Evolutionary conservation across 306 rosid species (phyloP).

Genomic region (Dryas alaskensis): DNA sequence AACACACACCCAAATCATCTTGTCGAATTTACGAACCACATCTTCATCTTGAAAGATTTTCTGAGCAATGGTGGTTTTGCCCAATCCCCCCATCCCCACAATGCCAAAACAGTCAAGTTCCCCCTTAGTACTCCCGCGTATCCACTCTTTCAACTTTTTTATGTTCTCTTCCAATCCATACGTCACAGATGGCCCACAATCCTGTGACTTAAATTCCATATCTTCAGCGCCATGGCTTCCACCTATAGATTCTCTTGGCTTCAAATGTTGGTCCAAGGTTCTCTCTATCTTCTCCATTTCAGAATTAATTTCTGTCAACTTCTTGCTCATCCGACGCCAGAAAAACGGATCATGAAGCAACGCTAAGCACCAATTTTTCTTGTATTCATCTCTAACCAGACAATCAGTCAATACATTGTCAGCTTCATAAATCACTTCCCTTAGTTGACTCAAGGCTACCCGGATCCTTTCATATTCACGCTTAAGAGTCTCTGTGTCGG

Average conservation of each 20-base stretch:
- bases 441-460: background rate
- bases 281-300: conserved; percentile 7
- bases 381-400: conserved; percentile 12
- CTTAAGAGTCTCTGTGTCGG: background rate
- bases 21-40: background rate
- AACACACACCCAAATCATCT: conserved; percentile 15
- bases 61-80: background rate
- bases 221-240: no score
- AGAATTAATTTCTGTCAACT: conserved; percentile 9
- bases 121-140: background rate
- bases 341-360: background rate
- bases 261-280: background rate
- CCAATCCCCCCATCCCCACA: conserved; percentile 12
- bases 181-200: background rate
- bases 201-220: background rate
- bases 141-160: conserved; percentile 5
- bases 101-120: background rate
- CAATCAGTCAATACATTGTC: conserved; percentile 19
- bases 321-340: conserved; percentile 5
- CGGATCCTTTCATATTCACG: background rate
- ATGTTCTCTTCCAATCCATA: conserved; percentile 13
- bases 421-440: conserved; percentile 11
- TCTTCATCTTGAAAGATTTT: conserved; percentile 6
- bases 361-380: background rate
- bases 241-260: no score